Evolutionary conservation across 129 eudicot genomes (phyloP).

Genomic region (Pseudognaphalium luteoalbum): DNA sequence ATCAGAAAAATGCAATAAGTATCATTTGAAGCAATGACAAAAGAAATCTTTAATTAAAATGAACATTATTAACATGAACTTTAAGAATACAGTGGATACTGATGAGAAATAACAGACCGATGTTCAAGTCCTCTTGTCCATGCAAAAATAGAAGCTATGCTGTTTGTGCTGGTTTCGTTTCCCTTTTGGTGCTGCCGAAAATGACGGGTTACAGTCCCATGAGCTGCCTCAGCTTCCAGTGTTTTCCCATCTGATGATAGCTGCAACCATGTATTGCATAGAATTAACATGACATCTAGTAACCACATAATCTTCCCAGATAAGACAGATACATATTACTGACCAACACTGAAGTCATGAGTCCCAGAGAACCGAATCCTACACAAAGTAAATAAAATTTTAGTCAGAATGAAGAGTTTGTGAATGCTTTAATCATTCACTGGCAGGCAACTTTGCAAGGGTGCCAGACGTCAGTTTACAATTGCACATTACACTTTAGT

Average conservation of each 20-base stretch:
- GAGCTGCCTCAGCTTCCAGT: constrained; percentile 97
- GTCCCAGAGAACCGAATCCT: constrained; percentile 98
- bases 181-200: constrained; percentile 87
- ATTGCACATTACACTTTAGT: not conserved
- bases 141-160: constrained; percentile 97
- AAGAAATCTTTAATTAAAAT: not conserved
- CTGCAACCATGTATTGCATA: constrained; percentile 35
- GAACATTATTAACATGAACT: not conserved
- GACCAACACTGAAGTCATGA: constrained; percentile 94
- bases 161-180: constrained; percentile 90
- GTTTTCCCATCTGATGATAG: constrained; percentile 92
- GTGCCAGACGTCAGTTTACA: not conserved
- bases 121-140: constrained; percentile 96
- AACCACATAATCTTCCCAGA: constrained; percentile 3
- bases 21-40: not conserved
- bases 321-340: constrained; percentile 17
- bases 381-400: constrained; percentile 24
- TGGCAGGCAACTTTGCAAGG: constrained; percentile 2
- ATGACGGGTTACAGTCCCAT: constrained; percentile 97
- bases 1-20: not conserved
- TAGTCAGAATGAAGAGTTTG: constrained; percentile 12
- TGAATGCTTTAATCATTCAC: constrained; percentile 1
- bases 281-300: constrained; percentile 16
- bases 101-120: constrained; percentile 48
- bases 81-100: not conserved